These are phyloP conservation scores for Naganishia sp. DNA, from an alignment of 1,284 basidiomycete species.

Conservation along the genomic window DNA sequence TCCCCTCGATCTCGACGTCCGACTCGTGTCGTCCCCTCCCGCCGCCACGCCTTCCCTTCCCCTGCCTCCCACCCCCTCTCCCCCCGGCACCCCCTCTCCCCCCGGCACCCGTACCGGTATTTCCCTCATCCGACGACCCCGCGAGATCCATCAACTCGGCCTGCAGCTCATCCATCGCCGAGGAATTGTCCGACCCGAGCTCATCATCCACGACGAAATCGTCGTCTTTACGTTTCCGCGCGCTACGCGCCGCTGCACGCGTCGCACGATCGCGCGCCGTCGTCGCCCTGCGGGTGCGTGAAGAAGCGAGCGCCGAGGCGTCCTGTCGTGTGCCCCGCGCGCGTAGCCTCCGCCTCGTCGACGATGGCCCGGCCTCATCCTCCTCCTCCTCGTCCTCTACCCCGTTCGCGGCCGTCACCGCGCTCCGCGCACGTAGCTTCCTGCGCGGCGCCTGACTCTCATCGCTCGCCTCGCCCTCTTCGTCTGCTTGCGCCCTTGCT, in stretches of 20 bases:
- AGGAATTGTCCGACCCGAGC: slow-evolving; percentile 12
- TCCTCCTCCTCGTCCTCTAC: slow-evolving; percentile 33
- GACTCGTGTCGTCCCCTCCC: slow-evolving; percentile 42
- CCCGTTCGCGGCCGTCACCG: slow-evolving; percentile 24
- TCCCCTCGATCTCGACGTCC: slow-evolving; percentile 46
- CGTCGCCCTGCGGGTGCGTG: slow-evolving; percentile 1
- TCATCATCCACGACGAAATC: slow-evolving; percentile 33
- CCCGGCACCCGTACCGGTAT: neutral
- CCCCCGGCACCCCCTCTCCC: slow-evolving; percentile 38
- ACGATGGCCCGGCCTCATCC: slow-evolving; percentile 29
- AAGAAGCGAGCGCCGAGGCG: slow-evolving; percentile 30
- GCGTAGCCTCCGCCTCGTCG: slow-evolving; percentile 13
- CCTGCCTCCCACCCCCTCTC: slow-evolving; percentile 47
- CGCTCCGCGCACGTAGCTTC: neutral
- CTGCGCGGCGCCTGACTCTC: slow-evolving; percentile 17
- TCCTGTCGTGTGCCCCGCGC: slow-evolving; percentile 20
- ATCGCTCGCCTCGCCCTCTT: slow-evolving; percentile 7
- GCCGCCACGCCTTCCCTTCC: slow-evolving; percentile 54
- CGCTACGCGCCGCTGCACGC: slow-evolving; percentile 26
- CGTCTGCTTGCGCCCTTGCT: neutral
- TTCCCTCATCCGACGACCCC: slow-evolving; percentile 39
- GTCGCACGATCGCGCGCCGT: slow-evolving; percentile 20
- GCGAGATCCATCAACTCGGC: slow-evolving; percentile 54
- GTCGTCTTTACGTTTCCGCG: slow-evolving; percentile 37
- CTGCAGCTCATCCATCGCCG: slow-evolving; percentile 33